Conservation (phyloP, 371 early-diverging fungal genomes). For the Batrachochytrium dendrobatidis region DNA sequence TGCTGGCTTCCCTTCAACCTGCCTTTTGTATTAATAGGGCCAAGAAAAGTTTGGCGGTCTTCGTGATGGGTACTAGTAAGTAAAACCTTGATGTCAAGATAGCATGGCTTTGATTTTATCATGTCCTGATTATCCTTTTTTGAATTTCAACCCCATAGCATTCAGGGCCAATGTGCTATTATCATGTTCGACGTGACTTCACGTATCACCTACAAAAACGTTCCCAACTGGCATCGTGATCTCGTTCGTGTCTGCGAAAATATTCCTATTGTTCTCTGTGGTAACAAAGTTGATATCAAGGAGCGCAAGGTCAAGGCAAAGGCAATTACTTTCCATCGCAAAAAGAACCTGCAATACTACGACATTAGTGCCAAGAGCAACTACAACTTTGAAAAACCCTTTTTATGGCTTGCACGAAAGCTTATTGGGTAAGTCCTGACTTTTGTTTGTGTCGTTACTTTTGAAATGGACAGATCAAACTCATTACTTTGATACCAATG, state of each 20-base stretch:
- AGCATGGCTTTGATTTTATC: neutral
- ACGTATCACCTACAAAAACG: constrained; percentile 99
- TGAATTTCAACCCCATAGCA: constrained; percentile 42
- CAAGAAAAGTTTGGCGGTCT: constrained; percentile 99
- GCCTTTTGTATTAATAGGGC: constrained; percentile 49
- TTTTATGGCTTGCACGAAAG: constrained; percentile 98
- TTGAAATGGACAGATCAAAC: neutral
- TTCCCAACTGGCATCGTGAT: constrained; percentile 99
- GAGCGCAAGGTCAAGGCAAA: constrained; percentile 99
- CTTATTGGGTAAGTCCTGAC: constrained; percentile 63
- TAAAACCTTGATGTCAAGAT: constrained; percentile 3
- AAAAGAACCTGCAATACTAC: constrained; percentile 99
- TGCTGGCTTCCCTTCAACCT: too few species aligned
- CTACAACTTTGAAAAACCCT: constrained; percentile 99
- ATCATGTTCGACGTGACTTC: constrained; percentile 99
- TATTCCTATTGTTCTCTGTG: constrained; percentile 99
- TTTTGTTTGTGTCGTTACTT: constrained; percentile 5
- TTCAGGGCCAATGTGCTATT: constrained; percentile 99
- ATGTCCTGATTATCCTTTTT: neutral
- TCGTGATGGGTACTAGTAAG: constrained; percentile 99
- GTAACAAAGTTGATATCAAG: constrained; percentile 99
- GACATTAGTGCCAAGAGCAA: constrained; percentile 99
- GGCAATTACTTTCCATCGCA: constrained; percentile 99
- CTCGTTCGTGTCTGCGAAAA: constrained; percentile 98
- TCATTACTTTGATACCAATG: constrained; percentile 8